Percentiles rank a stretch among this genome's conserved stretches.
phyloP scores from a whole-genome alignment of 2,329 filamentous ascomycete genomes.

The Drechslera avenae region DNA sequence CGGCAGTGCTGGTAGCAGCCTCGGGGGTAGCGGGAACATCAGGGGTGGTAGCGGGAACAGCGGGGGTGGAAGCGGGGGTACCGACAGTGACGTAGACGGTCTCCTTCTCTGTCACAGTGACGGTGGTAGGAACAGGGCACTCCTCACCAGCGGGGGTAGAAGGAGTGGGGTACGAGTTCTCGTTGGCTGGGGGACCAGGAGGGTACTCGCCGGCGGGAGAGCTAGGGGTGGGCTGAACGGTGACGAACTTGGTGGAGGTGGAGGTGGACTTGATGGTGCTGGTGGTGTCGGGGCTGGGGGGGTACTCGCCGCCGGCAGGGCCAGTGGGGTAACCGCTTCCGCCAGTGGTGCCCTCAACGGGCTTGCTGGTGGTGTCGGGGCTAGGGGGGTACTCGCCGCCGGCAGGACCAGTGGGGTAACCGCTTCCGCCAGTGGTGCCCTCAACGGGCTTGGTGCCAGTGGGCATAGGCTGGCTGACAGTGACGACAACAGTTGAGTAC shows the following conservation, averaged over 20 bases:
- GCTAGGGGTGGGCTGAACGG: slow-evolving; percentile 25
- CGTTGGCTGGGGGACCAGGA: no score
- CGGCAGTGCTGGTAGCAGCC: slow-evolving; percentile 15
- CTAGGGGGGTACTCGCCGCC: not conserved
- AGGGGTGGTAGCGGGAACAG: slow-evolving; percentile 12
- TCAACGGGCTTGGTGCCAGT: slow-evolving; percentile 1
- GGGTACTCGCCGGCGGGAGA: no score
- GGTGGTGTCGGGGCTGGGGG: slow-evolving; percentile 1
- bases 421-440: not conserved
- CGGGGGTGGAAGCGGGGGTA: slow-evolving; percentile 15
- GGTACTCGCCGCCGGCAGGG: slow-evolving; percentile 11
- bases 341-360: not conserved
- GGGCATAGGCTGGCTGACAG: slow-evolving; percentile 16
- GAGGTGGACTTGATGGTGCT: slow-evolving; percentile 42
- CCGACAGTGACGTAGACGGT: slow-evolving; percentile 46
- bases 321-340: slow-evolving; percentile 6
- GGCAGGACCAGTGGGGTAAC: slow-evolving; percentile 12
- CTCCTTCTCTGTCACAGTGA: slow-evolving; percentile 46
- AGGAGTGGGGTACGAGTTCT: no score
- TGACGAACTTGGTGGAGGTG: slow-evolving; percentile 45
- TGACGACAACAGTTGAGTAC: slow-evolving; percentile 42
- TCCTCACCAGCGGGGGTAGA: slow-evolving; percentile 22
- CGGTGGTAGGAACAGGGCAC: slow-evolving; percentile 43
- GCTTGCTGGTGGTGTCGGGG: slow-evolving; percentile 11
- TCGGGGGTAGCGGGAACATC: slow-evolving; percentile 8